A percentile compares a stretch with the other conserved stretches of the same genome.
These are phyloP conservation scores for Gynandropsis gynandra DNA, from an alignment of 345 rosid species.

Conservation along the genomic window DNA sequence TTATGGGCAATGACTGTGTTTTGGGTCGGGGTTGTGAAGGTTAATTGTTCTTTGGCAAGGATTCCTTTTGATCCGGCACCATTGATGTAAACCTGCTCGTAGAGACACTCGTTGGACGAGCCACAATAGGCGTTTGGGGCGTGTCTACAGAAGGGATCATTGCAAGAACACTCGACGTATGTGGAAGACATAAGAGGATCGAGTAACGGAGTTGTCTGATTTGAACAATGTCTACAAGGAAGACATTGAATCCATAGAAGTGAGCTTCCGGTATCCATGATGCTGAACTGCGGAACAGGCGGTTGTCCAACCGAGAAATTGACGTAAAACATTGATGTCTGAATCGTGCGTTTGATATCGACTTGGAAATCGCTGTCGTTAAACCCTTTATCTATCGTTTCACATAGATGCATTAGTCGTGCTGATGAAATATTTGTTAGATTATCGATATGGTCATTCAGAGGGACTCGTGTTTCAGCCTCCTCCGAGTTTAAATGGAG, in stretches of 20 bases:
- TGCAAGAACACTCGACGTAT: slow-evolving; percentile 31
- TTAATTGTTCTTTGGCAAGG: slow-evolving; percentile 39
- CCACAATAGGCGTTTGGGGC: slow-evolving; percentile 24
- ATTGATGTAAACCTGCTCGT: slow-evolving; percentile 26
- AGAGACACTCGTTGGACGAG: slow-evolving; percentile 28
- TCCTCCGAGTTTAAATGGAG: neutral
- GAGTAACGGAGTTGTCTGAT: slow-evolving; percentile 24
- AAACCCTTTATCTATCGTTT: slow-evolving; percentile 14
- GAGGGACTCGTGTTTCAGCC: neutral
- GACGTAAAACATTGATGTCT: slow-evolving; percentile 24
- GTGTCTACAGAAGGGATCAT: slow-evolving; percentile 18
- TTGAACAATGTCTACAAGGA: slow-evolving; percentile 35
- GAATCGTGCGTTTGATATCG: slow-evolving; percentile 25
- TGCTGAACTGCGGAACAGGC: slow-evolving; percentile 40
- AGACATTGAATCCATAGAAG: slow-evolving; percentile 52
- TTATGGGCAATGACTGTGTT: slow-evolving; percentile 21
- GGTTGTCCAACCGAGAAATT: slow-evolving; percentile 57
- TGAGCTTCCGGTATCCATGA: slow-evolving; percentile 59
- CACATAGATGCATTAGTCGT: slow-evolving; percentile 25
- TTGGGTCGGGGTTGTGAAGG: slow-evolving; percentile 31
- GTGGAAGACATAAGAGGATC: slow-evolving; percentile 45
- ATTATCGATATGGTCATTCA: slow-evolving; percentile 17
- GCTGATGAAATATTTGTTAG: slow-evolving; percentile 26
- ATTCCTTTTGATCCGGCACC: slow-evolving; percentile 36
- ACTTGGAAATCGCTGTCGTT: slow-evolving; percentile 23